Percentiles rank a stretch among this genome's conserved stretches.
These are phyloP conservation scores for Paspalum notatum DNA, from an alignment of 176 grass and related monocot genomes.

Conservation along the genomic window DNA sequence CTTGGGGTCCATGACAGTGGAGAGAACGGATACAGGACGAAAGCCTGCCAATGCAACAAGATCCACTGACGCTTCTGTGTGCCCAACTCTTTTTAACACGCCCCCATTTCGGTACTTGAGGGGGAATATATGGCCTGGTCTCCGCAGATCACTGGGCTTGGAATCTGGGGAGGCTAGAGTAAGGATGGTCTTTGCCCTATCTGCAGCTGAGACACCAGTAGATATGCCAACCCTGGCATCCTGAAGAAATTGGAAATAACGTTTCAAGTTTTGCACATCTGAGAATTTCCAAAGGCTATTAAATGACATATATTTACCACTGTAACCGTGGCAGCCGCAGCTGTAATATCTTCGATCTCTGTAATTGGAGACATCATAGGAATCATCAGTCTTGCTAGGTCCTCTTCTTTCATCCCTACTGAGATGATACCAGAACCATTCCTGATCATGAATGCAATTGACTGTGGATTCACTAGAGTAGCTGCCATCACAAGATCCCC, in stretches of 20 bases:
- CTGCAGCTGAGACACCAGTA: constrained; percentile 76
- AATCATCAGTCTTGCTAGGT: constrained; percentile 85
- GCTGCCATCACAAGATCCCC: constrained; percentile 89
- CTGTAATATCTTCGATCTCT: constrained; percentile 71
- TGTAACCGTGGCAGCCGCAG: constrained; percentile 72
- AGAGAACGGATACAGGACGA: constrained; percentile 73
- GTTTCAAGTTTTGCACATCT: constrained; percentile 3
- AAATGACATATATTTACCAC: constrained; percentile 58
- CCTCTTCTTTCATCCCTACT: constrained; percentile 86
- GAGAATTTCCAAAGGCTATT: constrained; percentile 11
- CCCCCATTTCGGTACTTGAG: constrained; percentile 85
- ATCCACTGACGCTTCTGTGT: constrained; percentile 87
- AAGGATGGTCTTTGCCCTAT: constrained; percentile 81
- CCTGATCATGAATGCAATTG: constrained; percentile 91
- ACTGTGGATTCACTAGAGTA: constrained; percentile 51
- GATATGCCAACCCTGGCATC: constrained; percentile 77
- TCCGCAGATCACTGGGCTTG: constrained; percentile 79
- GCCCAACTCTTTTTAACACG: constrained; percentile 75
- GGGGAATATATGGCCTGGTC: constrained; percentile 83
- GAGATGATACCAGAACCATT: constrained; percentile 90
- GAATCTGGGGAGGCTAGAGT: constrained; percentile 79
- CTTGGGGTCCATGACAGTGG: constrained; percentile 65
- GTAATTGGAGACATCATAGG: constrained; percentile 85
- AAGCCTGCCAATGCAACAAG: constrained; percentile 68
- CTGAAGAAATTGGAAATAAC: constrained; percentile 43